A percentile compares a stretch with the other conserved stretches of the same genome.
phyloP scores from a whole-genome alignment of 768 basidiomycete species.

The Cystobasidium tubakii region DNA sequence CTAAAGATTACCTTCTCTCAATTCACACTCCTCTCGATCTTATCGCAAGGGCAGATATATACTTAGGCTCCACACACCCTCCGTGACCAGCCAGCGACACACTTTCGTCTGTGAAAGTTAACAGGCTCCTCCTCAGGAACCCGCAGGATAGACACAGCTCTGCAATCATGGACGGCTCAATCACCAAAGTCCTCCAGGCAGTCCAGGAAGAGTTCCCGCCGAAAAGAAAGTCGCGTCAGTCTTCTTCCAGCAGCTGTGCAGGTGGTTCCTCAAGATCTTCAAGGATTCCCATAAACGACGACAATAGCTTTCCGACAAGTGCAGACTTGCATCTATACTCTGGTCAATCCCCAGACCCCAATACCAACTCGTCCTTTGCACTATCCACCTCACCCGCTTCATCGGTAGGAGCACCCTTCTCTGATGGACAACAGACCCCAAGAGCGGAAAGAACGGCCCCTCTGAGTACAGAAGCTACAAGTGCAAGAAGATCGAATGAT shows the following conservation, averaged over 20 bases:
- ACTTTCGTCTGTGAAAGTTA: no score
- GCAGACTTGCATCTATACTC: background rate
- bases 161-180: slow-evolving; percentile 6
- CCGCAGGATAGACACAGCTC: background rate
- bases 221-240: background rate
- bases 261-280: background rate
- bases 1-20: no score
- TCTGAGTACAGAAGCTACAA: background rate
- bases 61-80: no score
- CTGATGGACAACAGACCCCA: background rate
- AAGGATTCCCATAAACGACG: background rate
- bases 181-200: slow-evolving; percentile 21
- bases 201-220: slow-evolving; percentile 33
- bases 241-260: background rate
- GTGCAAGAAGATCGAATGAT: background rate
- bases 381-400: background rate
- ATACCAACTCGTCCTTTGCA: background rate
- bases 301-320: background rate
- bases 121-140: no score
- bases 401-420: background rate
- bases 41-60: no score
- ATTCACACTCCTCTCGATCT: no score
- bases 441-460: background rate
- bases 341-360: background rate
- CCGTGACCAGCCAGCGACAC: no score